Percentiles rank a stretch among this genome's conserved stretches.
Evolutionary conservation across 495 filamentous ascomycete species (phyloP).

Genomic region (Daldinia concentrica): DNA sequence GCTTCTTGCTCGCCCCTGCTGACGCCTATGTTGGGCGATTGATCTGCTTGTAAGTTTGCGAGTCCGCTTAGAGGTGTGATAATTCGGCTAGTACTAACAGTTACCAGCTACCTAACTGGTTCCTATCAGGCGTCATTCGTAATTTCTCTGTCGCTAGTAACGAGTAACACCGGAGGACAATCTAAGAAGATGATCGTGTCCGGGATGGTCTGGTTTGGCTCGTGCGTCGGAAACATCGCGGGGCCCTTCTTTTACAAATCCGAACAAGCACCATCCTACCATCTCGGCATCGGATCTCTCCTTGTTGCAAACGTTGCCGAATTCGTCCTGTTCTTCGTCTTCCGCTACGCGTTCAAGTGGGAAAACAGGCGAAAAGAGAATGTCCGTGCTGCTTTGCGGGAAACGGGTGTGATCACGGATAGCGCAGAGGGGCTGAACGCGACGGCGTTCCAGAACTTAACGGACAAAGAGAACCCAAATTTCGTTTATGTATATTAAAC

Average conservation of each 20-base stretch:
- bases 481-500: slow-evolving; percentile 18
- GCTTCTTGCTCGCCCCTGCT: background rate
- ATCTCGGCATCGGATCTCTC: slow-evolving; percentile 6
- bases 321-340: slow-evolving; percentile 12
- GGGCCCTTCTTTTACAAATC: slow-evolving; percentile 13
- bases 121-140: slow-evolving; percentile 19
- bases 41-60: background rate
- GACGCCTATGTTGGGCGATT: background rate
- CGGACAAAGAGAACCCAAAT: slow-evolving; percentile 18
- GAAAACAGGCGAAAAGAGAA: slow-evolving; percentile 10
- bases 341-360: slow-evolving; percentile 19
- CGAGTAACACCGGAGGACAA: slow-evolving; percentile 18
- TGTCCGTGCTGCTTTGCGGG: slow-evolving; percentile 8
- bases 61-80: background rate
- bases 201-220: slow-evolving; percentile 17
- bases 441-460: slow-evolving; percentile 13
- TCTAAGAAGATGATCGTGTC: slow-evolving; percentile 22
- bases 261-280: slow-evolving; percentile 11
- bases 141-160: slow-evolving; percentile 11
- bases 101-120: background rate
- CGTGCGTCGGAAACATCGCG: slow-evolving; percentile 13
- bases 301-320: slow-evolving; percentile 17
- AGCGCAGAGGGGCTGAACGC: slow-evolving; percentile 11
- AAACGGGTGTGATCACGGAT: slow-evolving; percentile 8
- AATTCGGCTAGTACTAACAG: background rate